These are phyloP conservation scores for Pseudocercospora fijiensis DNA, from an alignment of 2,329 filamentous ascomycete genomes.

Conservation along the genomic window DNA sequence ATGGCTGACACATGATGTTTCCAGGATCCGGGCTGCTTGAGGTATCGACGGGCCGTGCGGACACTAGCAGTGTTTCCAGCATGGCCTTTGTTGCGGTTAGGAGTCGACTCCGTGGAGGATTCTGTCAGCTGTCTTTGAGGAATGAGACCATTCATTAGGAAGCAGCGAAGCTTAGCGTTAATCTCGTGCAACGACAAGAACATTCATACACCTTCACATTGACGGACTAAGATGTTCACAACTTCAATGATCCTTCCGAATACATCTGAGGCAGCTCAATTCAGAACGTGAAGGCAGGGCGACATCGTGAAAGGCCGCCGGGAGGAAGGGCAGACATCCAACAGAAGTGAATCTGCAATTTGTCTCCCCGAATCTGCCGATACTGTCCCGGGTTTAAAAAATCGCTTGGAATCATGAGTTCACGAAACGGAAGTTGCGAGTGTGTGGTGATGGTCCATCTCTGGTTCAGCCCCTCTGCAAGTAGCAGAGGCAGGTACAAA, in stretches of 20 bases:
- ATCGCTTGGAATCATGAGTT: too few species aligned
- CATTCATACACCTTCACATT: neutral
- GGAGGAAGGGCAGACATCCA: neutral
- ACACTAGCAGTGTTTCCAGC: neutral
- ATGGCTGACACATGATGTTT: neutral
- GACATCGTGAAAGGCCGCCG: neutral
- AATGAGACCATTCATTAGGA: neutral
- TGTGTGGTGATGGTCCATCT: too few species aligned
- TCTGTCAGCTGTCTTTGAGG: neutral
- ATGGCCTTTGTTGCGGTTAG: neutral
- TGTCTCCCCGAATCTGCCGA: neutral
- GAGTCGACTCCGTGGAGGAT: neutral
- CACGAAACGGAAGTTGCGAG: too few species aligned
- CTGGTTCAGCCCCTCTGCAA: too few species aligned
- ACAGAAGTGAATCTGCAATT: neutral
- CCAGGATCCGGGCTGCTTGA: neutral
- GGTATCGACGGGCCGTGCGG: neutral
- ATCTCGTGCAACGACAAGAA: neutral
- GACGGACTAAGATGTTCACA: neutral
- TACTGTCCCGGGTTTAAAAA: neutral
- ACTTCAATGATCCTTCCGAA: neutral
- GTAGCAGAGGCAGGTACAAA: too few species aligned
- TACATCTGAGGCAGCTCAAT: neutral
- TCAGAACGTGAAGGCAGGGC: neutral
- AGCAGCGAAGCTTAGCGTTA: neutral